These are phyloP conservation scores for Hyphopichia homilentoma DNA, from an alignment of 805 yeast species.

Conservation along the genomic window DNA sequence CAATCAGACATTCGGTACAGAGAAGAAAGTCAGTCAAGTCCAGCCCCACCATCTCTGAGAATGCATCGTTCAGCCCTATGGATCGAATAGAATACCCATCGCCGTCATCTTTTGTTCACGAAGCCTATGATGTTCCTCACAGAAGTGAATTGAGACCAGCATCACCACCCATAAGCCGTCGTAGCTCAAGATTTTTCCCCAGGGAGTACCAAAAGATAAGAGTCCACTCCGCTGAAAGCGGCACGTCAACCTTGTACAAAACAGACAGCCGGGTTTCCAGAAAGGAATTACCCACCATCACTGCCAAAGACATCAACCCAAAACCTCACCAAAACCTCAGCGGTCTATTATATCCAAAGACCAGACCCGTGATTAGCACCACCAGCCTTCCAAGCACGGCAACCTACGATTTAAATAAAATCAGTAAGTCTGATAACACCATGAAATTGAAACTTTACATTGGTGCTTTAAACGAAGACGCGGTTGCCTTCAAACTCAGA, in stretches of 20 bases:
- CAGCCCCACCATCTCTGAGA: too few relatives aligned
- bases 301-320: neutral
- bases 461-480: conserved; percentile 11
- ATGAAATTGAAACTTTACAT: conserved; percentile 13
- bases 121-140: neutral
- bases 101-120: too few relatives aligned
- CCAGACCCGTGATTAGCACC: neutral
- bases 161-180: too few relatives aligned
- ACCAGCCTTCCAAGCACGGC: neutral
- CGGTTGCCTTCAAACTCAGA: conserved; percentile 15
- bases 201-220: too few relatives aligned
- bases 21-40: too few relatives aligned
- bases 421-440: conserved; percentile 2
- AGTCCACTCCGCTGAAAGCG: neutral
- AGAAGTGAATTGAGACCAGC: neutral
- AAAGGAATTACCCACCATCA: neutral
- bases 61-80: too few relatives aligned
- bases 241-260: neutral
- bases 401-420: neutral
- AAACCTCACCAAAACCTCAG: neutral
- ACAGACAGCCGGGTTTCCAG: neutral
- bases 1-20: too few relatives aligned
- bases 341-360: neutral
- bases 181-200: too few relatives aligned
- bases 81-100: too few relatives aligned